Conservation (phyloP, 2,329 filamentous ascomycete genomes). For the Alternaria ventricosa region DNA sequence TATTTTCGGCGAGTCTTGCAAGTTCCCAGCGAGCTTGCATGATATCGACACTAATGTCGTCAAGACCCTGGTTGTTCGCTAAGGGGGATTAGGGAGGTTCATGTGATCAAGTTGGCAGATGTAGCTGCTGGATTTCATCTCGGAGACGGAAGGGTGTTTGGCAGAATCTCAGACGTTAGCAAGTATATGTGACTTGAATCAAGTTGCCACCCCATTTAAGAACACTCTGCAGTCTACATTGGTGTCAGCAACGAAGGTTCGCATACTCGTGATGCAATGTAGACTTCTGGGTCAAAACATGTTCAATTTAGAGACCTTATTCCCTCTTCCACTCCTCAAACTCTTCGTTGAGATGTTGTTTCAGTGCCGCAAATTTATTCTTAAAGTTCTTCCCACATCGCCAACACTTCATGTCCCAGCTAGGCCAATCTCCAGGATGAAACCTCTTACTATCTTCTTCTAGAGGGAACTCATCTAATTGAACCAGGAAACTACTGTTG, state of each 20-base stretch:
- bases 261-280: not conserved
- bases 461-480: conserved; percentile 80
- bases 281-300: not conserved
- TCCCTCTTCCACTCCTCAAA: conserved; percentile 73
- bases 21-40: conserved; percentile 64
- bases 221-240: not conserved
- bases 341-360: conserved; percentile 76
- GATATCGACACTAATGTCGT: conserved; percentile 64
- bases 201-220: not conserved
- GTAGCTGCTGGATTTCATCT: not conserved
- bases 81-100: not conserved
- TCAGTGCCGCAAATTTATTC: conserved; percentile 75
- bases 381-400: conserved; percentile 77
- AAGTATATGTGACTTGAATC: not conserved
- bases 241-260: not conserved
- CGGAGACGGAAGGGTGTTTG: not conserved
- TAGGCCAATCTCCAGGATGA: conserved; percentile 66
- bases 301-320: conserved; percentile 3
- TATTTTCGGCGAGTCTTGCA: conserved; percentile 64
- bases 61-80: conserved; percentile 54
- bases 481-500: conserved; percentile 81
- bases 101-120: not conserved
- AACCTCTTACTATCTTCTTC: conserved; percentile 68
- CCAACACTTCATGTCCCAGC: conserved; percentile 79
- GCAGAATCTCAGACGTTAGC: not conserved